phyloP scores from a whole-genome alignment of 371 early-diverging fungal genomes.

The Lichtheimia hyalospora region DNA sequence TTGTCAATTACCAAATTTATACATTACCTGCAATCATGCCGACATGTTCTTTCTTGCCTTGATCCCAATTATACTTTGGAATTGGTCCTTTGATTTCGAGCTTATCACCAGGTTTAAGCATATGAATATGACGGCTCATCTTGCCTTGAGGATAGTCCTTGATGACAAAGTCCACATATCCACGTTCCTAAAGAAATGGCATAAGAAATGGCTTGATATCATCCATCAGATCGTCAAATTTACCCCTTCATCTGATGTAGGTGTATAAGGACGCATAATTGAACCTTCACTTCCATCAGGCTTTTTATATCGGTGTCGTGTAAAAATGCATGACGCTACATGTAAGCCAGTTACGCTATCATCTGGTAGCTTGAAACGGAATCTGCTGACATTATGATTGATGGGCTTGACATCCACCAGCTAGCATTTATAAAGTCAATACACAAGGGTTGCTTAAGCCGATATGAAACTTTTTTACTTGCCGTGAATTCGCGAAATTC shows the following conservation, averaged over 20 bases:
- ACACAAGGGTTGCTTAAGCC: neutral
- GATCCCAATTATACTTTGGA: conserved; percentile 76
- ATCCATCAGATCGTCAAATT: neutral
- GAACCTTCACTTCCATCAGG: conserved; percentile 60
- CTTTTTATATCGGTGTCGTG: conserved; percentile 64
- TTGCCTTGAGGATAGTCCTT: conserved; percentile 75
- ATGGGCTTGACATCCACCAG: conserved; percentile 60
- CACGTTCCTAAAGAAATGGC: conserved; percentile 40
- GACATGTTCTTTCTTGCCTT: conserved; percentile 75
- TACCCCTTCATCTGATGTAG: conserved; percentile 69
- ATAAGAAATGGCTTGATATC: too few species aligned
- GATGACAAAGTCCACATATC: conserved; percentile 87
- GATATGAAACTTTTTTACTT: neutral
- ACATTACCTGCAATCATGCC: conserved; percentile 71
- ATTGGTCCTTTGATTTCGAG: conserved; percentile 93
- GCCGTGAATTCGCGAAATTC: conserved; percentile 12
- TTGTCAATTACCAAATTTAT: too few species aligned
- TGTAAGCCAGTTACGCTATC: conserved; percentile 66
- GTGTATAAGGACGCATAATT: conserved; percentile 91
- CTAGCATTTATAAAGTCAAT: conserved; percentile 22
- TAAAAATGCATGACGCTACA: conserved; percentile 81
- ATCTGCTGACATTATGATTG: conserved; percentile 78
- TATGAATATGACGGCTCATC: conserved; percentile 78
- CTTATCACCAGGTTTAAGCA: conserved; percentile 79
- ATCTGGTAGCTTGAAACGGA: conserved; percentile 79